Evolutionary conservation across 2,329 filamentous ascomycete genomes (phyloP).

Genomic region (Trichoderma brevicompactum): DNA sequence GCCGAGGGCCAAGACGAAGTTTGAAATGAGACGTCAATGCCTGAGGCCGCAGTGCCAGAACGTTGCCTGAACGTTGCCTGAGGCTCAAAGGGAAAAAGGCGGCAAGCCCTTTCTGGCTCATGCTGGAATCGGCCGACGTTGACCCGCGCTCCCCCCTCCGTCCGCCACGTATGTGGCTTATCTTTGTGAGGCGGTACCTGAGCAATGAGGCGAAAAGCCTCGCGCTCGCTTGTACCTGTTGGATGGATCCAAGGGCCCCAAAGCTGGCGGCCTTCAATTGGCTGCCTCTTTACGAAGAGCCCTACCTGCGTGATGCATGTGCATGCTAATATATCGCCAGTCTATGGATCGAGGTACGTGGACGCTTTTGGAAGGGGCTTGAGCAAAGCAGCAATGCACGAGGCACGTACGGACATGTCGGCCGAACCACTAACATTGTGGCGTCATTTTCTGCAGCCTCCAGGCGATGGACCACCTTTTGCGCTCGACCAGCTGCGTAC

Average conservation of each 20-base stretch:
- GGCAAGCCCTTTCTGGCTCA: background rate
- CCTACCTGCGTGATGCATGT: slow-evolving; percentile 7
- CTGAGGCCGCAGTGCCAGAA: too few species aligned
- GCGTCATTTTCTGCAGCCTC: slow-evolving; percentile 14
- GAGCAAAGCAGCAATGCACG: background rate
- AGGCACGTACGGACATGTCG: slow-evolving; percentile 10
- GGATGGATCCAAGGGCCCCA: background rate
- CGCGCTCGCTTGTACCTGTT: background rate
- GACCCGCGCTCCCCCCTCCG: slow-evolving; percentile 4
- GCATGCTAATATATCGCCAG: slow-evolving; percentile 9
- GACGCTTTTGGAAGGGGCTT: slow-evolving; percentile 20
- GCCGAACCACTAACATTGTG: slow-evolving; percentile 11
- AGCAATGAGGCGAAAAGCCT: background rate
- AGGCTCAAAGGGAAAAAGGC: slow-evolving; percentile 8
- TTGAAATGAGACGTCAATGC: background rate
- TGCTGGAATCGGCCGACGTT: slow-evolving; percentile 4
- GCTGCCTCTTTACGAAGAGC: slow-evolving; percentile 11
- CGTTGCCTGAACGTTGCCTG: too few species aligned
- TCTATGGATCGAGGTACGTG: slow-evolving; percentile 6
- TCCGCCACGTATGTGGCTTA: background rate
- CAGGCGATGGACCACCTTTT: slow-evolving; percentile 3
- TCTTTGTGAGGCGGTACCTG: background rate
- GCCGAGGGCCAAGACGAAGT: slow-evolving; percentile 6
- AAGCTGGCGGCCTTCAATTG: slow-evolving; percentile 1
- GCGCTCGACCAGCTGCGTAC: background rate